Evolutionary conservation across 2,329 filamentous ascomycete genomes (phyloP), one percentile per base, ranked within the genome.

Genomic region (Colletotrichum viniferum): DNA sequence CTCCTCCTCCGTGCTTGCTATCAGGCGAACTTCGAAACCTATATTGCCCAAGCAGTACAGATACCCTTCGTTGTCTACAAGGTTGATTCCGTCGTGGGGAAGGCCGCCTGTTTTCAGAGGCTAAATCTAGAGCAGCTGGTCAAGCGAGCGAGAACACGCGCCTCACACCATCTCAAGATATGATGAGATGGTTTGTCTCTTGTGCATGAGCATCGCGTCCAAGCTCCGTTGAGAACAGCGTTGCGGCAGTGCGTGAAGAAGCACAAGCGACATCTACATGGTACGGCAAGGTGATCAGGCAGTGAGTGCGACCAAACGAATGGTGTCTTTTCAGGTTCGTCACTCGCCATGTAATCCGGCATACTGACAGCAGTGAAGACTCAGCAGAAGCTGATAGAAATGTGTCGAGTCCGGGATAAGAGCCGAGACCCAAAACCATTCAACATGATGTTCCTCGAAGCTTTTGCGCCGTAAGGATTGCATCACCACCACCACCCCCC

Each of bases 101-200:
- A n/a, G 71, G 68, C 72, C 60, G 52, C 52, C 36, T 66, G 16
- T 48, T 65, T 63, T 28, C 48, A 13, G 18, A 21, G 71, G 69
- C 62, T 73, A 67, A 66, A 36, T 58, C 21, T 14, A 66, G 66
- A 65, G 60, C 18, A 70, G 66, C 18, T 71, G 72, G 68, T 36
- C 36, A 74, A 71, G 72, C 65, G 34, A 38, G 14, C 7, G 71
- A 73, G 65, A 52, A 64, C 32, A 34, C 28, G 65, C 66, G 32
- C 38, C 65, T 62, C 56, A 73, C 32, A 65, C 55, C 38, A 56
- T 71, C 24, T 56, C 61, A 38, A 30, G n/a, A 34, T 62, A 36
- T 62, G 28, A 60, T 62, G 28, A 21, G 58, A 62, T 48, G 58
- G 30, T 56, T n/a, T 28, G 13, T n/a, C 43, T 67, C 16, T 18